Evolutionary conservation across 345 rosid genomes (phyloP).

Genomic region (Trapa incisa): DNA sequence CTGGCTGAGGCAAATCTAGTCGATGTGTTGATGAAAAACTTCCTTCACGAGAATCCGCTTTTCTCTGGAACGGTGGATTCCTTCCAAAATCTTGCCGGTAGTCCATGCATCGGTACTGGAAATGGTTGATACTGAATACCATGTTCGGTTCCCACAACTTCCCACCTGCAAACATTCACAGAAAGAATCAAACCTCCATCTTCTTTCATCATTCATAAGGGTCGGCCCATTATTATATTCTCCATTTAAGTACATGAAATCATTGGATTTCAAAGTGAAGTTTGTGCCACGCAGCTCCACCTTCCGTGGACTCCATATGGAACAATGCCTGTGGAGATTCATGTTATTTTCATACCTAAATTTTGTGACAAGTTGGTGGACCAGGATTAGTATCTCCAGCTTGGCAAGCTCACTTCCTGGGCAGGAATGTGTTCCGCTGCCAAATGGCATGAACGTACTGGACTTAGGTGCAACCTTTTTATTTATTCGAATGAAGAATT

Average conservation of each 20-base stretch:
- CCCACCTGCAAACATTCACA: conserved; percentile 51
- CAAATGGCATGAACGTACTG: conserved; percentile 67
- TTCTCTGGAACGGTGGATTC: conserved; percentile 14
- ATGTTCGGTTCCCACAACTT: conserved; percentile 38
- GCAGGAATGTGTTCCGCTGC: conserved; percentile 59
- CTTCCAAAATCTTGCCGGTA: conserved; percentile 60
- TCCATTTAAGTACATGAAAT: neutral
- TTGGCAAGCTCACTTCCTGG: conserved; percentile 79
- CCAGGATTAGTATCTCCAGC: conserved; percentile 58
- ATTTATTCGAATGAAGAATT: neutral
- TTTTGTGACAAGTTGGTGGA: conserved; percentile 48
- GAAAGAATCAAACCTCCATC: neutral
- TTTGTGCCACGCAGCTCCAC: neutral
- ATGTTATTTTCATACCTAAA: conserved; percentile 32
- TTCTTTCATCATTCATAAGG: neutral
- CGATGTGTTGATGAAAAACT: neutral
- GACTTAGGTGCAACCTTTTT: conserved; percentile 45
- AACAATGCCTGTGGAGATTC: neutral
- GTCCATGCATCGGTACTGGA: conserved; percentile 59
- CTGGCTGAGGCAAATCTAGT: neutral
- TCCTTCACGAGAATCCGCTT: neutral
- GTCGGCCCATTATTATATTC: neutral
- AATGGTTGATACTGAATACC: conserved; percentile 67
- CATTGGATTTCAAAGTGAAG: too few species aligned
- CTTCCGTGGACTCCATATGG: neutral